Conservation (phyloP, 1,284 basidiomycete genomes). For the Cryptococcus wingfieldii region DNA sequence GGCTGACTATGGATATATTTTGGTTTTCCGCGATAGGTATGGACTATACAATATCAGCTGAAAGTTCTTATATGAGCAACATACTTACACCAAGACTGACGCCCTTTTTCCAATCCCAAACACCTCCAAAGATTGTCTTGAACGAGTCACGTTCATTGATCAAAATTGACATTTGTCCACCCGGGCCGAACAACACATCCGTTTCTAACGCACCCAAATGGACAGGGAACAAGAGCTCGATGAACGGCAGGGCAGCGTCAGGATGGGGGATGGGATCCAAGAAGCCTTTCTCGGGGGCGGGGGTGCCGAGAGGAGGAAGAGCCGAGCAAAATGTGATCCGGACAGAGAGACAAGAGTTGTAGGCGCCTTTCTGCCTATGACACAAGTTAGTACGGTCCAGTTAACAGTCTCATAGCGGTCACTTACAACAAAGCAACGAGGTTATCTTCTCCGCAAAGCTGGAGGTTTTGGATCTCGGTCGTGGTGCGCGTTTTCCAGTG, state of each 20-base stretch:
- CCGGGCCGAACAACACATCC: not conserved
- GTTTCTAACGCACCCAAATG: not conserved
- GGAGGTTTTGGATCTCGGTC: not conserved
- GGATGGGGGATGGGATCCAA: not conserved
- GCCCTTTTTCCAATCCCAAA: slow-evolving; percentile 8
- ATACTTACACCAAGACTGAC: slow-evolving; percentile 4
- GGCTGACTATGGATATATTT: not conserved
- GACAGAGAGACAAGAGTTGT: not conserved
- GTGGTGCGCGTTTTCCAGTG: not conserved
- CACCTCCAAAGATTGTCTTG: not conserved
- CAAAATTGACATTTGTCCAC: not conserved
- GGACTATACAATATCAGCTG: not conserved
- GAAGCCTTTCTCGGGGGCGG: not conserved
- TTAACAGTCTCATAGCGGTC: not conserved
- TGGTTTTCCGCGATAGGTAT: not conserved
- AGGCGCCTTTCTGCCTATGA: not conserved
- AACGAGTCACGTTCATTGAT: not conserved
- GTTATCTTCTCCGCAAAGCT: not conserved
- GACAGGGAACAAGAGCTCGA: not conserved
- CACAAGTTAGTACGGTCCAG: not conserved
- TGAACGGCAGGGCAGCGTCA: not conserved
- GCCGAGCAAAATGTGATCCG: not conserved
- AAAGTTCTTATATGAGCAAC: not conserved
- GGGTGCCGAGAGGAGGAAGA: not conserved
- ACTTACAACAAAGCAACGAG: not conserved